phyloP scores from a whole-genome alignment of 75 land plant species.

The Gnetum montanum region DNA sequence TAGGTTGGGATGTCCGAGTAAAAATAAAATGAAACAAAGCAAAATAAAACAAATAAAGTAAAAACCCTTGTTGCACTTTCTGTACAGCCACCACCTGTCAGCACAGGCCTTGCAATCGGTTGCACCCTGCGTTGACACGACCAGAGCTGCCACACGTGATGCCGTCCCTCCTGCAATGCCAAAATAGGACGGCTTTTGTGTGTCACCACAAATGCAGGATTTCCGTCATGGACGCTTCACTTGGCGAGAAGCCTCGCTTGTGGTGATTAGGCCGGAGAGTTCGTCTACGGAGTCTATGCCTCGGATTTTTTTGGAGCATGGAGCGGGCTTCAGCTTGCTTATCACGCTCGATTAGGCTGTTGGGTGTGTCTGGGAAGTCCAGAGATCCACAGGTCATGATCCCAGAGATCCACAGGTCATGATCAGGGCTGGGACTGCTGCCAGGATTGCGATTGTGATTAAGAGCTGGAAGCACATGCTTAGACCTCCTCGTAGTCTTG shows the following conservation, averaged over 20 bases:
- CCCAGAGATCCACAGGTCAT: slow-evolving; percentile 35
- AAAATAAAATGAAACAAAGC: too few relatives aligned
- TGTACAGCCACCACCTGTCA: too few relatives aligned
- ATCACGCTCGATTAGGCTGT: slow-evolving; percentile 69
- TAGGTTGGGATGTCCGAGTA: too few relatives aligned
- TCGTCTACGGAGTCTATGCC: slow-evolving; percentile 55
- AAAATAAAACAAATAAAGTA: too few relatives aligned
- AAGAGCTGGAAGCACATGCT: slow-evolving; percentile 35
- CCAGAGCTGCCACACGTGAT: too few relatives aligned
- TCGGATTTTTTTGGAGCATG: slow-evolving; percentile 34
- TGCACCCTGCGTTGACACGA: too few relatives aligned
- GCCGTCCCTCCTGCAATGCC: too few relatives aligned
- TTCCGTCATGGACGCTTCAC: slow-evolving; percentile 56
- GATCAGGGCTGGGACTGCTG: slow-evolving; percentile 33
- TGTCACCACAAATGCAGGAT: too few relatives aligned
- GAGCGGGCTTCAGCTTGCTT: slow-evolving; percentile 22
- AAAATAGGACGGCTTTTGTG: too few relatives aligned
- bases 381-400: slow-evolving; percentile 56
- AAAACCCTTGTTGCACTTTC: too few relatives aligned
- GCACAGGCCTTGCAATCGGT: too few relatives aligned
- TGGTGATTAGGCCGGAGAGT: slow-evolving; percentile 38
- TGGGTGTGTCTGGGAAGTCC: slow-evolving; percentile 69
- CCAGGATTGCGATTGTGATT: slow-evolving; percentile 29
- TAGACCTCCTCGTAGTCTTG: slow-evolving; percentile 25
- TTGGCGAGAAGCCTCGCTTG: slow-evolving; percentile 42